A percentile compares a stretch with the other conserved stretches of the same genome.
phyloP scores from a whole-genome alignment of 2,329 filamentous ascomycete species.

The Colletotrichum tabaci region DNA sequence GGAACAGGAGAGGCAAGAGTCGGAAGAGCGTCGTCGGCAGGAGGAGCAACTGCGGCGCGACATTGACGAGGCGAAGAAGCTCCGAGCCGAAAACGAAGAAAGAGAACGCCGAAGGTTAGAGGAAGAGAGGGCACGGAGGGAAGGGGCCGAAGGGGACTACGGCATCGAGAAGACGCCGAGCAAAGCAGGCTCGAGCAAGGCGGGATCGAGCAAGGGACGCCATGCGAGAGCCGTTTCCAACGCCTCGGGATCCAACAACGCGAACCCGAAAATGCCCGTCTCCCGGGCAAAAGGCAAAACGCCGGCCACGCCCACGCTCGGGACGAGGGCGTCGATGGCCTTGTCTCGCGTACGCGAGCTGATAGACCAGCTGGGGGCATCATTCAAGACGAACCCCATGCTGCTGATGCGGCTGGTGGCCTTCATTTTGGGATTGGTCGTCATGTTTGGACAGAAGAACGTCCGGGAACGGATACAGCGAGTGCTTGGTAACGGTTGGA shows the following conservation, averaged over 20 bases:
- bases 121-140: slow-evolving; percentile 66
- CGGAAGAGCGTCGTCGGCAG: slow-evolving; percentile 68
- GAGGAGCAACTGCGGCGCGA: slow-evolving; percentile 71
- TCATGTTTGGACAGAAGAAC: slow-evolving; percentile 82
- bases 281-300: slow-evolving; percentile 52
- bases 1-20: slow-evolving; percentile 77
- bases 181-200: slow-evolving; percentile 53
- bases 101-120: slow-evolving; percentile 66
- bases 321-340: slow-evolving; percentile 66
- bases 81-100: slow-evolving; percentile 73
- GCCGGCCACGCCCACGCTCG: slow-evolving; percentile 55
- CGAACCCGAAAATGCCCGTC: slow-evolving; percentile 46
- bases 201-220: slow-evolving; percentile 53
- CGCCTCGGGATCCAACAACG: slow-evolving; percentile 49
- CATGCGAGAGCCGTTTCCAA: slow-evolving; percentile 51
- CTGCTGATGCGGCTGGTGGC: slow-evolving; percentile 76
- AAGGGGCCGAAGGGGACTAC: slow-evolving; percentile 76
- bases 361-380: slow-evolving; percentile 65
- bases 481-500: slow-evolving; percentile 80
- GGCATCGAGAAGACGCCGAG: slow-evolving; percentile 73
- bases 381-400: slow-evolving; percentile 70
- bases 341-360: slow-evolving; percentile 66
- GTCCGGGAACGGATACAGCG: slow-evolving; percentile 81
- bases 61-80: slow-evolving; percentile 69
- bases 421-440: slow-evolving; percentile 83